These are phyloP conservation scores for Gossypium arboreum DNA, from an alignment of 345 rosid species.

Conservation along the genomic window DNA sequence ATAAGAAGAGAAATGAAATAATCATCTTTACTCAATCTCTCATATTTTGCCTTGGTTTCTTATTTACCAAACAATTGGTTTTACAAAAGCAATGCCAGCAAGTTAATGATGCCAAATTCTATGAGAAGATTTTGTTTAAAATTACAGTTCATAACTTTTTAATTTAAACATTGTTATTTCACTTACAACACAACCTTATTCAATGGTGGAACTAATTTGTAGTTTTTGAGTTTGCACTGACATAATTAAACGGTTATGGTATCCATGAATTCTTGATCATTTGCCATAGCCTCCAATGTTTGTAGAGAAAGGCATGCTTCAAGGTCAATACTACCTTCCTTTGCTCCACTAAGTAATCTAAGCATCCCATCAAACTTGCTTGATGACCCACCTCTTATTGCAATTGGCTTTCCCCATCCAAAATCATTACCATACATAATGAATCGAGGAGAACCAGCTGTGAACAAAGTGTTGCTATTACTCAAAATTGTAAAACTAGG, in stretches of 20 bases:
- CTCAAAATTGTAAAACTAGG: neutral
- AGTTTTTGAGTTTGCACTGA: no score
- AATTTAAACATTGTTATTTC: no score
- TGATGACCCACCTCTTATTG: slow-evolving; percentile 21
- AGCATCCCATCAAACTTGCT: slow-evolving; percentile 27
- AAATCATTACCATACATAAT: slow-evolving; percentile 35
- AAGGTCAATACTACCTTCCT: slow-evolving; percentile 29
- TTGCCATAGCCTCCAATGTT: slow-evolving; percentile 14
- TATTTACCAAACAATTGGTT: no score
- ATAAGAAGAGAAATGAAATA: no score
- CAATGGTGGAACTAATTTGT: no score
- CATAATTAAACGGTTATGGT: neutral
- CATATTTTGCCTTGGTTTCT: no score
- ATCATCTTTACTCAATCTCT: no score
- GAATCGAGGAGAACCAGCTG: slow-evolving; percentile 42
- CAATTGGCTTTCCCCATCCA: slow-evolving; percentile 41
- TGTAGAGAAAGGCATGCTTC: slow-evolving; percentile 21
- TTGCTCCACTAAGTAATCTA: slow-evolving; percentile 16
- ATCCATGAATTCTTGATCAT: slow-evolving; percentile 29
- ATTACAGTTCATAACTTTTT: no score
- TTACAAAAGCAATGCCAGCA: no score
- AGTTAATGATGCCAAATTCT: no score
- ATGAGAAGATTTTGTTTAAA: no score
- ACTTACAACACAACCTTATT: no score
- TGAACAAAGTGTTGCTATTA: neutral